A percentile compares a stretch with the other conserved stretches of the same genome.
phyloP scores from a whole-genome alignment of 225 moss, liverwort and hornwort genomes.

The Straminergon stramineum region DNA sequence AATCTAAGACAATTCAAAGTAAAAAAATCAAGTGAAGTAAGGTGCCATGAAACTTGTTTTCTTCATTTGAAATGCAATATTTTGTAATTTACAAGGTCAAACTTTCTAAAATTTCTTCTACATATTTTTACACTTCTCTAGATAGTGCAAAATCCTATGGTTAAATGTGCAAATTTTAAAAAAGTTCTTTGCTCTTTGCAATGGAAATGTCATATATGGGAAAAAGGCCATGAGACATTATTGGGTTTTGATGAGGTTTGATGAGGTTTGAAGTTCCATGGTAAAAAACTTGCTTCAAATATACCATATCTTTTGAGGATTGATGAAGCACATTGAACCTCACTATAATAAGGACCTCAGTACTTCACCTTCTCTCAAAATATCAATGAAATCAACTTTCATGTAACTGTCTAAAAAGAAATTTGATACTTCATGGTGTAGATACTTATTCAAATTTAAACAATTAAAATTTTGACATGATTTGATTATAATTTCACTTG shows the following conservation, averaged over 20 bases:
- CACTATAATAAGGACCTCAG: not conserved
- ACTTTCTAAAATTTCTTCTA: not conserved
- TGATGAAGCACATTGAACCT: not conserved
- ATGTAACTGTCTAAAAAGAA: no score
- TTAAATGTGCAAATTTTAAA: not conserved
- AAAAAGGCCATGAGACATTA: not conserved
- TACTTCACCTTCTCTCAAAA: no score
- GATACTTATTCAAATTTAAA: not conserved
- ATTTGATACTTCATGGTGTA: not conserved
- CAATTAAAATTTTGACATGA: not conserved
- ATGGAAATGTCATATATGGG: not conserved
- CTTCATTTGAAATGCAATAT: no score
- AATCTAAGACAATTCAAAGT: no score
- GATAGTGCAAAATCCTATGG: not conserved
- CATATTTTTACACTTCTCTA: not conserved
- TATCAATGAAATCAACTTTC: not conserved
- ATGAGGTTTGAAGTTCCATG: rapidly evolving
- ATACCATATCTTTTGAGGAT: rapidly evolving
- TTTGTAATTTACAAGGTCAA: no score
- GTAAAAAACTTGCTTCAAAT: not conserved
- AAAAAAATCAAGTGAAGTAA: rapidly evolving
- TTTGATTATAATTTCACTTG: not conserved
- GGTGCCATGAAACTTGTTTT: no score
- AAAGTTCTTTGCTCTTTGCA: not conserved
- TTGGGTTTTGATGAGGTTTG: not conserved